Conservation (phyloP, 768 basidiomycete species). For the Lactarius hatsudake region DNA sequence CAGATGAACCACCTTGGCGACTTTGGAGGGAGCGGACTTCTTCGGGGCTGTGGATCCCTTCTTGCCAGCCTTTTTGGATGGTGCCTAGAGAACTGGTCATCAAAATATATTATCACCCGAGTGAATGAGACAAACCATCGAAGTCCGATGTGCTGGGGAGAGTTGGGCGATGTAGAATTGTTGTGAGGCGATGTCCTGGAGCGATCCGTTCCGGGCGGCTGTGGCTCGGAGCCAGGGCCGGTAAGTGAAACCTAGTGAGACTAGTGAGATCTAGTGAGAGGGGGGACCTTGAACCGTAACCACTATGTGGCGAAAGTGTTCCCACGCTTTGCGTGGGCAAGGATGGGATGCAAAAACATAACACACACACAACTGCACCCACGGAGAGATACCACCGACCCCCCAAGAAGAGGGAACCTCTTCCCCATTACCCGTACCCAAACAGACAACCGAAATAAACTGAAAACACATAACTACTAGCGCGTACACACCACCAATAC, state of each 20-base stretch:
- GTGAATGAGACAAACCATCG: slow-evolving; percentile 16
- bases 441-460: no score
- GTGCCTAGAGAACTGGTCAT: slow-evolving; percentile 44
- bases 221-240: not conserved
- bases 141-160: slow-evolving; percentile 12
- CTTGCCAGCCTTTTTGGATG: slow-evolving; percentile 89
- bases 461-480: no score
- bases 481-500: no score
- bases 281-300: no score
- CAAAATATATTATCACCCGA: not conserved
- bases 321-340: no score
- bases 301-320: no score
- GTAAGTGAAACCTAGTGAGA: not conserved
- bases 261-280: no score
- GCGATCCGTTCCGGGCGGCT: not conserved
- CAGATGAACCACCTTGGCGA: slow-evolving; percentile 63
- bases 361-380: no score
- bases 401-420: no score
- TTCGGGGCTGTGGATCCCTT: slow-evolving; percentile 65
- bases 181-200: slow-evolving; percentile 1
- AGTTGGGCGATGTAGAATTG: slow-evolving; percentile 12
- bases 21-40: slow-evolving; percentile 56
- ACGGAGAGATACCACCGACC: no score
- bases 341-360: no score
- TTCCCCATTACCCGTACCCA: no score